Evolutionary conservation across 371 early-diverging fungal species (phyloP), one percentile per base, ranked within the genome.

Genomic region (Smittium mucronatum): DNA sequence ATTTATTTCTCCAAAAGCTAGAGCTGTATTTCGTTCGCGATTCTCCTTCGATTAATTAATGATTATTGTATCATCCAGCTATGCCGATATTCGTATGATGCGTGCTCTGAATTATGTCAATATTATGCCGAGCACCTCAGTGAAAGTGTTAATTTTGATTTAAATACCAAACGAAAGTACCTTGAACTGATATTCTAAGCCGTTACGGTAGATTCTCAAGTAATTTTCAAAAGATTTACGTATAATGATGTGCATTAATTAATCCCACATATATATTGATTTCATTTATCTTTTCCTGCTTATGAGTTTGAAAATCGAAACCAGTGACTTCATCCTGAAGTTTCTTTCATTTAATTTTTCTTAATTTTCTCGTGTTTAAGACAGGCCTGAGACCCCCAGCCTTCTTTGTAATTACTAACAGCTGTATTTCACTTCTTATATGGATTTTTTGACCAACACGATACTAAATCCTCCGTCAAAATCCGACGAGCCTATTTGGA

Each of bases 161-260:
- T 80, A 76, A 0, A 84, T 74, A 2, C 81, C 84, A 68, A 84
- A 84, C 0, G 82, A 74, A 30, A 78, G 64, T 0, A 78, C 76
- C 1, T 70, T 69, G 74, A 76, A 84, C 71, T 81, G 83, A 71
- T 81, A 83, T n/a, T 72, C 68, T 32, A 75, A 69, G 16, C 75
- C 77, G 33, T 79, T 73, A 76, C 81, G 83, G n/a, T 70, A 58
- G 63, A 83, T 80, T 58, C 78, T 81, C 11, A 83, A 75, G 68
- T 73, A 81, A 0, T 68, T 60, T 65, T 70, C 67, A 71, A 73
- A 74, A 21, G 77, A 72, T 2, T 72, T 58, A 26, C 73, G 73
- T n/a, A 78, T 70, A 0, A 76, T 72, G 65, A 78, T 76, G 26
- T 75, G 75, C 59, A 80, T 72, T 16, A 78, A 78, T 8, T 79